phyloP scores from a whole-genome alignment of 768 basidiomycete genomes.

The Trametes cingulata region DNA sequence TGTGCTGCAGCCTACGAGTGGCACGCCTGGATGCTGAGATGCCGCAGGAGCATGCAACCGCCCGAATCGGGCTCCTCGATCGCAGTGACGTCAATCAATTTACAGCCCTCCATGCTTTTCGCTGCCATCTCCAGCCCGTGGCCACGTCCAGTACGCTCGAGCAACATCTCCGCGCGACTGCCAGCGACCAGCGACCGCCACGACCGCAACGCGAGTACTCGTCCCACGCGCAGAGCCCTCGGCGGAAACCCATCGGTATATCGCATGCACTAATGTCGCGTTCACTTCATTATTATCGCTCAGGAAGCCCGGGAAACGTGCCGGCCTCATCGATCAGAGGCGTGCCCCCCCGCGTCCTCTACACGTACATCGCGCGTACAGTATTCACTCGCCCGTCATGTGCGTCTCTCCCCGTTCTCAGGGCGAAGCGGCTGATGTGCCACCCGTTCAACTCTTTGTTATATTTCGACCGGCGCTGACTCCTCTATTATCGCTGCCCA shows the following conservation, averaged over 20 bases:
- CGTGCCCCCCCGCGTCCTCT: background rate
- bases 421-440: background rate
- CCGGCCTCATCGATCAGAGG: background rate
- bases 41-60: background rate
- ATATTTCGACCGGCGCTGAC: background rate
- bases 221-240: too few species aligned
- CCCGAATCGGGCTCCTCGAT: background rate
- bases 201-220: too few species aligned
- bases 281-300: background rate
- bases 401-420: background rate
- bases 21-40: too few species aligned
- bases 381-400: background rate
- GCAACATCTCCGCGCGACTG: too few species aligned
- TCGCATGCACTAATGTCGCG: too few species aligned
- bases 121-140: too few species aligned
- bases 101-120: background rate
- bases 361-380: background rate
- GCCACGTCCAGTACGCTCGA: too few species aligned
- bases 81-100: conserved; percentile 1
- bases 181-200: too few species aligned
- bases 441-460: background rate
- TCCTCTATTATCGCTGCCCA: background rate
- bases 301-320: background rate
- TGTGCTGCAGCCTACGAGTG: too few species aligned
- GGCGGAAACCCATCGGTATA: too few species aligned